Evolutionary conservation across 2,329 filamentous ascomycete genomes (phyloP).

Genomic region (Pestalotiopsis sp.): DNA sequence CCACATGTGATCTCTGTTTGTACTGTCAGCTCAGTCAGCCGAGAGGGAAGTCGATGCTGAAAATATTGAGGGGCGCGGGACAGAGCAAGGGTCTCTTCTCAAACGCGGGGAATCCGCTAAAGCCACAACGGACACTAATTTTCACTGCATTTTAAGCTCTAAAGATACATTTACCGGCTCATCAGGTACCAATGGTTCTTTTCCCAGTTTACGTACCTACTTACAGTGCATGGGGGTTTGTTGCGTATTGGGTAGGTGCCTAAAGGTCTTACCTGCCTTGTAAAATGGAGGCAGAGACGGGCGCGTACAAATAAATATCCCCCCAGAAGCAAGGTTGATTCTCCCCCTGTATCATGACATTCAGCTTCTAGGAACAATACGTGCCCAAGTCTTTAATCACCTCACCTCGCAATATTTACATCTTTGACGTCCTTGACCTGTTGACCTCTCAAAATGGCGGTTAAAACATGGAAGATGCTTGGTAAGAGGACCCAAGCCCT

Average conservation of each 20-base stretch:
- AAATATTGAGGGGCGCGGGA: background rate
- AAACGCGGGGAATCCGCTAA: background rate
- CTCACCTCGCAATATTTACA: background rate
- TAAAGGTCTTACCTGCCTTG: background rate
- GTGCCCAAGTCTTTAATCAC: background rate
- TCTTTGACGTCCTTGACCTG: constrained; percentile 2
- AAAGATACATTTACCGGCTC: background rate
- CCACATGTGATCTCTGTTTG: background rate
- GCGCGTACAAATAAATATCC: background rate
- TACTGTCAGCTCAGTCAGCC: constrained; percentile 5
- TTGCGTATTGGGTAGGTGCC: background rate
- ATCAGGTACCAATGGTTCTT: background rate
- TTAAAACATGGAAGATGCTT: constrained; percentile 16
- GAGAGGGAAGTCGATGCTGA: background rate
- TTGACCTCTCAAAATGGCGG: constrained; percentile 13
- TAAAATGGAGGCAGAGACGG: background rate
- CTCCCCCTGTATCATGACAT: background rate
- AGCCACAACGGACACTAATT: background rate
- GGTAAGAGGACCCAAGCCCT: background rate
- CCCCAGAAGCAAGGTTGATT: background rate
- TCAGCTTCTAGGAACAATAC: background rate
- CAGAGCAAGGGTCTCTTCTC: background rate
- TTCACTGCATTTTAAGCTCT: background rate
- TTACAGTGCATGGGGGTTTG: background rate
- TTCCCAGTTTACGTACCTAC: background rate